Conservation (phyloP, 1,139 yeast genomes). For the Suhomyces taliae region DNA sequence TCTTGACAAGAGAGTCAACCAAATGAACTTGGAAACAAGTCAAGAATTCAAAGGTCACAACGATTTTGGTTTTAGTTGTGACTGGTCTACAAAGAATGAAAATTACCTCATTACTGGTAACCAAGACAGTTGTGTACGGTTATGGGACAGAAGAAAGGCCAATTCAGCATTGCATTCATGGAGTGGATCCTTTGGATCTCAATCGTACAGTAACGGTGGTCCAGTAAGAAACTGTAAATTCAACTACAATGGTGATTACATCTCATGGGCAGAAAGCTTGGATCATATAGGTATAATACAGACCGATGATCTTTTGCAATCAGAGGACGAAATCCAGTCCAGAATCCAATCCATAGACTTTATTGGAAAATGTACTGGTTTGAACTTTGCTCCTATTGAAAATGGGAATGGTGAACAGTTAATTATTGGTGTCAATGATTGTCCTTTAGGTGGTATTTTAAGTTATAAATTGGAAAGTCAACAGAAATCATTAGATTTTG, state of each 20-base stretch:
- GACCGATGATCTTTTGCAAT: slow-evolving; percentile 26
- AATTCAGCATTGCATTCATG: slow-evolving; percentile 29
- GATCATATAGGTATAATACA: slow-evolving; percentile 58
- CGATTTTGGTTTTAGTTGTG: slow-evolving; percentile 62
- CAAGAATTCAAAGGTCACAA: slow-evolving; percentile 43
- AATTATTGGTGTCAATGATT: slow-evolving; percentile 55
- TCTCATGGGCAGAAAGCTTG: slow-evolving; percentile 61
- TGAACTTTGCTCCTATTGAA: slow-evolving; percentile 48
- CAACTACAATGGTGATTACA: slow-evolving; percentile 43
- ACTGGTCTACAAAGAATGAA: slow-evolving; percentile 51
- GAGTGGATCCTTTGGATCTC: slow-evolving; percentile 39
- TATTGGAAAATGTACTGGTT: slow-evolving; percentile 61
- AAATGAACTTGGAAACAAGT: slow-evolving; percentile 13
- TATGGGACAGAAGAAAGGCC: slow-evolving; percentile 50
- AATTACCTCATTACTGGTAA: slow-evolving; percentile 54
- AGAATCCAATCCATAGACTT: slow-evolving; percentile 52
- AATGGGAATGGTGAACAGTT: slow-evolving; percentile 49
- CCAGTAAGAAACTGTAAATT: slow-evolving; percentile 58
- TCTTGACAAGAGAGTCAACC: slow-evolving; percentile 40
- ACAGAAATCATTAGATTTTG: slow-evolving; percentile 41
- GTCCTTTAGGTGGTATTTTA: slow-evolving; percentile 58
- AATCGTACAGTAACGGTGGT: slow-evolving; percentile 26
- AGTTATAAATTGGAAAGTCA: slow-evolving; percentile 45
- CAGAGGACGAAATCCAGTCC: slow-evolving; percentile 18
- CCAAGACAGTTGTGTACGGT: slow-evolving; percentile 58